Base-by-base conservation (phyloP, 73 alveolate species). In the Paramecium octaurelia region DNA sequence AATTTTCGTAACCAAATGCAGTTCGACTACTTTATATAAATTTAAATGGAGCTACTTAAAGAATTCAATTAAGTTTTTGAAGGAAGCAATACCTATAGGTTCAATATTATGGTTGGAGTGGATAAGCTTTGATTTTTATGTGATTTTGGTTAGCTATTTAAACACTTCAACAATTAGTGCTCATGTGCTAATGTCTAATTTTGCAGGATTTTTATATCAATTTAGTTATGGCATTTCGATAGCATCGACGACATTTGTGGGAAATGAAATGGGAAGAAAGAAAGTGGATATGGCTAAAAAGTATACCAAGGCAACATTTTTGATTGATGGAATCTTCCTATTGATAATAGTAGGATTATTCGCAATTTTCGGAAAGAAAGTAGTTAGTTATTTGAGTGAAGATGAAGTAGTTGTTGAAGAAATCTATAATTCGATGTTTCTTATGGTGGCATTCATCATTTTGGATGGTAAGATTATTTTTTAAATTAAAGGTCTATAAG, bases 231-330 rank as follows among this genome's bases (percentile, higher is more conserved):
- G 93, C 1, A 42, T 64, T 8, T 73, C 93, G 8, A 87, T 77
- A 16, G 93, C 75, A 60, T 85, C 93, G 6, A 64, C 88, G 4
- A 87, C 89, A 42, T 87, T 60, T 60, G 86, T 87, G 12, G 89
- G 93, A 38, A 87, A 87, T 36, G 73, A 64, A 58, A 87, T 87
- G 93, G 93, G 93, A 87, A 87, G 88, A 87, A 77, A 76, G 10
- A 87, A 87, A 6, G 88, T 87, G 9, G 64, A 87, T 12, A 42
- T 43, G 21, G 89, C 93, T 64, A 87, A 87, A 38, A 87, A 64
- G 69, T 87, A 87, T 18, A 48, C 69, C 1, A 54, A 54, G 21
- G 69, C 69, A 1, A 54, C 69, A 18, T 54, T 54, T 54, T 54
- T 54, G 11, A 54, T 54, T 4, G 69, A 54, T 54, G 69, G 69